Evolutionary conservation across 2,329 filamentous ascomycete species (phyloP).

Genomic region (Trichoderma citrinoviride): DNA sequence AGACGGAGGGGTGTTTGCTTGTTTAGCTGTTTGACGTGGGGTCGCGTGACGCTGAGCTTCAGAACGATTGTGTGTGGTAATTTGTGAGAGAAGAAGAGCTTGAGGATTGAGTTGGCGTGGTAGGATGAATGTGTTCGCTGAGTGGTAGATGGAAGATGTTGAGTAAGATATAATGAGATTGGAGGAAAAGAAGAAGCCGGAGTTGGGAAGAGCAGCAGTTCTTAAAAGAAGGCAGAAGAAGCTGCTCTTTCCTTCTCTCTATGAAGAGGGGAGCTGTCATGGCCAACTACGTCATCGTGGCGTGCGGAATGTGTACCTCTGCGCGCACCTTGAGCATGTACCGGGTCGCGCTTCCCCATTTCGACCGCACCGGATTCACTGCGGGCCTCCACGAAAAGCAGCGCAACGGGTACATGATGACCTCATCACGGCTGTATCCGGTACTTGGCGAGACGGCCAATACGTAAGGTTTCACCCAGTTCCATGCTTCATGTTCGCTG

Average conservation of each 20-base stretch:
- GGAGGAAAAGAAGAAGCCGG: constrained; percentile 3
- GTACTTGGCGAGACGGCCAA: constrained; percentile 6
- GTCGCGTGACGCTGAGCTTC: constrained; percentile 12
- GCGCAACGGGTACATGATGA: constrained; percentile 15
- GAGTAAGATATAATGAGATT: constrained; percentile 11
- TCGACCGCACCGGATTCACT: neutral
- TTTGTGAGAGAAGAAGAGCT: neutral
- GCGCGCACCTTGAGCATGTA: neutral
- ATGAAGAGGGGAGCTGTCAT: constrained; percentile 11
- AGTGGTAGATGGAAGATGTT: neutral
- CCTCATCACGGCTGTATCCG: constrained; percentile 16
- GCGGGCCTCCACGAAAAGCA: constrained; percentile 11
- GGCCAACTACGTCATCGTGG: constrained; percentile 26
- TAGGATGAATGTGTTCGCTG: neutral
- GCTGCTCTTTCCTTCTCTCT: too few relatives aligned
- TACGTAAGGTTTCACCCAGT: constrained; percentile 5
- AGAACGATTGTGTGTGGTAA: neutral
- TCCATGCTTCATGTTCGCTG: neutral
- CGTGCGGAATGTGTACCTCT: constrained; percentile 9
- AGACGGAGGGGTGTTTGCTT: constrained; percentile 14
- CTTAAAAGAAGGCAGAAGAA: constrained; percentile 14
- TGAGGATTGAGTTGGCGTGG: neutral
- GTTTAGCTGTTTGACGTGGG: constrained; percentile 9
- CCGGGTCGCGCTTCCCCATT: constrained; percentile 2
- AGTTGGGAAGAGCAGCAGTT: constrained; percentile 13